Conservation (phyloP, 73 alveolate species). For the Paramecium pentaurelia region DNA sequence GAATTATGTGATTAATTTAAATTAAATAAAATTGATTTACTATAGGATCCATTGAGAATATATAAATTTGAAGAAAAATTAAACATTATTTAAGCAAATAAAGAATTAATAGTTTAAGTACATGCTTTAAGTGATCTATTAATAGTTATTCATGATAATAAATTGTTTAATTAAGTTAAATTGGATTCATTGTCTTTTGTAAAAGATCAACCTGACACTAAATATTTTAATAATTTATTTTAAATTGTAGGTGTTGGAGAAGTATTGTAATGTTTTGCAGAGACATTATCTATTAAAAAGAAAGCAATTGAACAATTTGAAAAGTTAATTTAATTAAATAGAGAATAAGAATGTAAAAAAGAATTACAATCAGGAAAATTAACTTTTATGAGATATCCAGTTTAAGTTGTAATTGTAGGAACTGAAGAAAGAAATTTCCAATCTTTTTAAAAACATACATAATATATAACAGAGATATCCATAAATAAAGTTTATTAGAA, state of each 20-base stretch:
- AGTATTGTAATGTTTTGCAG: not conserved
- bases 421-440: constrained; percentile 12
- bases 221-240: constrained; percentile 26
- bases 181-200: constrained; percentile 2
- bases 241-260: constrained; percentile 30
- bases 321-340: not conserved
- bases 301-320: constrained; percentile 1
- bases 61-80: constrained; percentile 28
- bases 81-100: not conserved
- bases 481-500: not conserved
- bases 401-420: constrained; percentile 1
- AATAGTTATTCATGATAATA: not conserved
- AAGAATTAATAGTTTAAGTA: not conserved
- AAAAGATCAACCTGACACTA: not conserved
- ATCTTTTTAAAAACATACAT: not conserved
- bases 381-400: not conserved
- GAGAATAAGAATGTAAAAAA: not conserved
- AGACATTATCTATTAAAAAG: not conserved
- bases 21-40: not conserved
- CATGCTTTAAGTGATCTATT: constrained; percentile 1
- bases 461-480: not conserved
- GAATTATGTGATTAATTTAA: not conserved
- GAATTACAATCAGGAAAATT: not conserved
- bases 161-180: not conserved
- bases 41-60: not conserved